Conservation (phyloP, 192 early-diverging fungal species). For the Podila minutissima region DNA sequence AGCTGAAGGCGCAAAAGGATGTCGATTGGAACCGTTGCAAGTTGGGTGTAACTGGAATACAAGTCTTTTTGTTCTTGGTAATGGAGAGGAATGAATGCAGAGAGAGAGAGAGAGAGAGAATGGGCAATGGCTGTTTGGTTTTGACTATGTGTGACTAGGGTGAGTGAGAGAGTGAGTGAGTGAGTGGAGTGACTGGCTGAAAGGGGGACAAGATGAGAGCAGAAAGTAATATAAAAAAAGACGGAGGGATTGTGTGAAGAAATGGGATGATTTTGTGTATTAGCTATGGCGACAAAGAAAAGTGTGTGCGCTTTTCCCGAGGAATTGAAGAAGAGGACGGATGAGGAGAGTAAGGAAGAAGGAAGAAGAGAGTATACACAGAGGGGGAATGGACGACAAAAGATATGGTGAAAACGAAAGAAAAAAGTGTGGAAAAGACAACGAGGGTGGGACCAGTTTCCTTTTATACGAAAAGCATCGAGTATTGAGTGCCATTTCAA, state of each 20-base stretch:
- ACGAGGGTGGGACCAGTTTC: no score
- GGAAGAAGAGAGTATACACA: not conserved
- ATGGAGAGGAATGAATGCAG: not conserved
- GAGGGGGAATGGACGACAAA: not conserved
- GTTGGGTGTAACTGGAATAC: conserved; percentile 1
- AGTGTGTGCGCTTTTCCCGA: not conserved
- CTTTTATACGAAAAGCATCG: not conserved
- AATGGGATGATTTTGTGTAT: no score
- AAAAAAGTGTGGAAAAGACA: not conserved
- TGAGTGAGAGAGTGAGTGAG: not conserved
- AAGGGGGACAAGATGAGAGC: not conserved
- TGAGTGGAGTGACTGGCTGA: not conserved
- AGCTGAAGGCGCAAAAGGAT: conserved; percentile 3
- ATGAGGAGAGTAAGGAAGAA: not conserved
- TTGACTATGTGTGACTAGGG: no score
- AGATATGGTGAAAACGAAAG: not conserved
- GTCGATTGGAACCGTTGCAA: conserved; percentile 42
- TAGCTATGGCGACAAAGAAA: not conserved
- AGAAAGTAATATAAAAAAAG: not conserved
- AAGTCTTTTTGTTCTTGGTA: conserved; percentile 16
- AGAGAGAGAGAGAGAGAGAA: no score
- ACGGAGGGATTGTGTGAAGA: not conserved
- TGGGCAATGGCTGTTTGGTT: no score
- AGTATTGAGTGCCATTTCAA: no score
- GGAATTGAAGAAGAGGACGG: not conserved